Evolutionary conservation across 2,329 filamentous ascomycete genomes (phyloP).

Genomic region (Aplosporella prunicola): DNA sequence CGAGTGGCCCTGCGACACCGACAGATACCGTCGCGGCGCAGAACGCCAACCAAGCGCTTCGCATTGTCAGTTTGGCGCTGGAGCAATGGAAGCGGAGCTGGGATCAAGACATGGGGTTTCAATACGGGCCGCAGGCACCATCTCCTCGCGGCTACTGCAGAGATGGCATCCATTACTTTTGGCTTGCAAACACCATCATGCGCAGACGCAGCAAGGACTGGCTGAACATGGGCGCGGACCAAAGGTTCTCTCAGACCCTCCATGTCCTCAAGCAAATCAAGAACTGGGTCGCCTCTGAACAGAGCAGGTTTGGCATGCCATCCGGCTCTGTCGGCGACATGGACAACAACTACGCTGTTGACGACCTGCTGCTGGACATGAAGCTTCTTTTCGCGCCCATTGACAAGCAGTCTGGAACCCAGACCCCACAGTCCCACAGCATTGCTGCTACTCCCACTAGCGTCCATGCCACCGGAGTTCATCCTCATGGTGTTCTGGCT

Average conservation of each 20-base stretch:
- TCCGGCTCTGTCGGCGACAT: constrained; percentile 60
- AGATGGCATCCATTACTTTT: constrained; percentile 65
- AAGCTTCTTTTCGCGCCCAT: constrained; percentile 58
- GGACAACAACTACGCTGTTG: constrained; percentile 55
- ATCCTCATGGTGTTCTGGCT: not conserved
- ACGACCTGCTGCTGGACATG: constrained; percentile 61
- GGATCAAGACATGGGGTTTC: constrained; percentile 59
- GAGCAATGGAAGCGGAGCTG: constrained; percentile 65
- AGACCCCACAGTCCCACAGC: not conserved
- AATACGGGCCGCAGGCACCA: constrained; percentile 40
- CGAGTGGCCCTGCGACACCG: constrained; percentile 34
- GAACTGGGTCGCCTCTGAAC: constrained; percentile 53
- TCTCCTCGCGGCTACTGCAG: constrained; percentile 55
- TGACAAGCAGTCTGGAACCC: constrained; percentile 20
- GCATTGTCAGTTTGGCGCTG: constrained; percentile 44
- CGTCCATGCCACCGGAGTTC: not conserved
- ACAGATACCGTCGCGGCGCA: constrained; percentile 36
- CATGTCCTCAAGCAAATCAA: constrained; percentile 51
- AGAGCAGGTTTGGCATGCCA: constrained; percentile 55
- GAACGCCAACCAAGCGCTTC: constrained; percentile 39
- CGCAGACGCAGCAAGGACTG: constrained; percentile 39
- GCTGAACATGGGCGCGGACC: constrained; percentile 45
- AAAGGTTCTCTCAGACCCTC: constrained; percentile 52
- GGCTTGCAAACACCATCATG: constrained; percentile 48
- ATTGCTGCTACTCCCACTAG: not conserved